Evolutionary conservation across 2,329 filamentous ascomycete genomes (phyloP), one percentile per base, ranked within the genome.

Genomic region (Daldinia eschscholtzii): DNA sequence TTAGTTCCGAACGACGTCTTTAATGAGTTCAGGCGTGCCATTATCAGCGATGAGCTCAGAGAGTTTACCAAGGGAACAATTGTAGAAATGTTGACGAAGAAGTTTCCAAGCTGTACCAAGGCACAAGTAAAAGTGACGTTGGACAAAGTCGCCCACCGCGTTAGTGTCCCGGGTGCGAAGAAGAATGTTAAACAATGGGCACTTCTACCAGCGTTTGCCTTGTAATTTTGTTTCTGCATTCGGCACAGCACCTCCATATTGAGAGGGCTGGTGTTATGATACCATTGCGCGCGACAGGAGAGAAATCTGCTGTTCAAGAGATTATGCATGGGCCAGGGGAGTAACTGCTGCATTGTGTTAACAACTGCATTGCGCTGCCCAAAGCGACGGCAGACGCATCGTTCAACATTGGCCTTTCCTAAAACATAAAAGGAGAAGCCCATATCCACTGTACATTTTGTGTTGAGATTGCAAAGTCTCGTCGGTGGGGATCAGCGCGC

Each of bases 31-130:
- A 94, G 91, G 78, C 81, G 85, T 33, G 88, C 88, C 1, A 85
- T 97, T n/a, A 80, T 89, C 57, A 91, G 89, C 18, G 91, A 88
- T 70, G 87, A 92, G 50, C 80, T 80, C 71, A 77, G 77, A 18
- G 80, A 79, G 44, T 82, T 93, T 56, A 92, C 88, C 42, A 96
- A 96, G 80, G 80, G 89, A 1, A 93, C 92, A 6, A 81, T 96
- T 73, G 84, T 93, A 7, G 93, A 95, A 78, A 85, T 91, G 4
- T 79, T 97, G 67, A 93, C 93, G 79, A 90, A 91, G 76, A 85
- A 88, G 72, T 93, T 95, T 72, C 88, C 90, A 0, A 90, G 90
- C 68, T 86, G 90, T 52, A 88, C 90, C 1, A 93, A 91, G 74
- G 87, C 89, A 20, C 87, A 89, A 26, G 89, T 97, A 73, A 92